Evolutionary conservation across 805 yeast genomes (phyloP).

Genomic region (Blastobotrys parvus): DNA sequence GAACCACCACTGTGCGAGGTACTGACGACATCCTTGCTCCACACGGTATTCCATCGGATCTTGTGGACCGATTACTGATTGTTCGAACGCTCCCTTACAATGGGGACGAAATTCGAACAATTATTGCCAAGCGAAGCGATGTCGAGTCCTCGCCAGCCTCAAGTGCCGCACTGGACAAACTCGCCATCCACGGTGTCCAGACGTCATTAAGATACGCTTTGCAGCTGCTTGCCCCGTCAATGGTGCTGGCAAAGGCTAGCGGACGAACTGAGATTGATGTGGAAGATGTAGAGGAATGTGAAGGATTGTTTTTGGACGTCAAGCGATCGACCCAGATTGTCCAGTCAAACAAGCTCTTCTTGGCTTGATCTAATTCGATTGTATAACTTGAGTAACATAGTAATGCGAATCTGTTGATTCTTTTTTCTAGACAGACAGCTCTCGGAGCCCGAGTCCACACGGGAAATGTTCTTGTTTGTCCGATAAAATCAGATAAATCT

Average conservation of each 20-base stretch:
- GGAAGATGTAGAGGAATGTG: slow-evolving; percentile 77
- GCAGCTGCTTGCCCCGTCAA: slow-evolving; percentile 86
- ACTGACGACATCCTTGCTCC: slow-evolving; percentile 78
- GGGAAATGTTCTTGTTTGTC: no score
- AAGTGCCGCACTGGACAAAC: slow-evolving; percentile 60
- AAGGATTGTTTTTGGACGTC: slow-evolving; percentile 75
- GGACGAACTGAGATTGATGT: slow-evolving; percentile 62
- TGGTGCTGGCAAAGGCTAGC: slow-evolving; percentile 64
- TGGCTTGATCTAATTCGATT: slow-evolving; percentile 16
- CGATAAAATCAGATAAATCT: no score
- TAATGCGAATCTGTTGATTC: neutral
- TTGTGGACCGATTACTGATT: slow-evolving; percentile 83
- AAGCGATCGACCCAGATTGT: slow-evolving; percentile 69
- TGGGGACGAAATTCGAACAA: slow-evolving; percentile 70
- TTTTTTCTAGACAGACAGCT: no score
- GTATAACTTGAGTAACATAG: no score
- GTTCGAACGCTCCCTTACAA: slow-evolving; percentile 87
- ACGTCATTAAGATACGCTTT: slow-evolving; percentile 87
- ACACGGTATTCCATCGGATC: slow-evolving; percentile 94
- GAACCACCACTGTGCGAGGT: slow-evolving; percentile 86
- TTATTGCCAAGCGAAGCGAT: slow-evolving; percentile 71
- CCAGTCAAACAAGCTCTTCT: slow-evolving; percentile 32
- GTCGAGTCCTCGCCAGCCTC: slow-evolving; percentile 65
- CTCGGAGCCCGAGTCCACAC: no score
- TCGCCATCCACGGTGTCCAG: slow-evolving; percentile 65